Evolutionary conservation across 805 yeast species (phyloP), one percentile per base, ranked within the genome.

Genomic region (Diddensiella transvaalensis): DNA sequence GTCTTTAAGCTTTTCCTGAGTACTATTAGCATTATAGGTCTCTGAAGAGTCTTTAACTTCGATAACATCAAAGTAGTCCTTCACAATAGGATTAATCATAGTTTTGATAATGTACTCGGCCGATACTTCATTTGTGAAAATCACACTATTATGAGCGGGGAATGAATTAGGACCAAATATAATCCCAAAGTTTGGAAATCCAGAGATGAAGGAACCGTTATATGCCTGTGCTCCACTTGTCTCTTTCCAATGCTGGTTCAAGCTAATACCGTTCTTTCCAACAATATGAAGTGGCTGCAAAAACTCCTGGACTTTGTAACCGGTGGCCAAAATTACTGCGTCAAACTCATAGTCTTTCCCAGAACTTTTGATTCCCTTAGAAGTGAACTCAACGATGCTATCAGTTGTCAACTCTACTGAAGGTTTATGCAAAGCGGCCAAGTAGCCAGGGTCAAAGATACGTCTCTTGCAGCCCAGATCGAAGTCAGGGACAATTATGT

Each of bases 141-240:
- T 44, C 22, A 45, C 57, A 37, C 54, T 48, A 38, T 43, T 54
- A 38, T 52, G 54, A 2, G 54, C 52, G 4, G 57, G 56, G 44
- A 50, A 49, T 11, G 56, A 41, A 30, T 54, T 54, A 1, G 58
- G 58, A 10, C 58, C 58, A 38, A 47, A 47, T 22, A 54, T 44
- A 15, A 54, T 47, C 3, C 50, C 54, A 48, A 53, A 53, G 39
- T 54, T 54, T 3, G 59, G 58, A 42, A 52, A 54, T 13, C 56
- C 58, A 11, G 53, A 44, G 2, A 55, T 51, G 24, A 40, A 40
- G n/a, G 52, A 22, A n/a, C 56, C 56, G 30, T 37, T 37, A 32
- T 55, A 55, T 11, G 58, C 59, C 19, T 52, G 52, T 3, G 55
- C 47, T 3, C 55, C 58, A 17, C 46, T 45, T 3, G 54, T 44